These are phyloP conservation scores for Heritiera fomes DNA, from an alignment of 345 rosid genomes.

Conservation along the genomic window DNA sequence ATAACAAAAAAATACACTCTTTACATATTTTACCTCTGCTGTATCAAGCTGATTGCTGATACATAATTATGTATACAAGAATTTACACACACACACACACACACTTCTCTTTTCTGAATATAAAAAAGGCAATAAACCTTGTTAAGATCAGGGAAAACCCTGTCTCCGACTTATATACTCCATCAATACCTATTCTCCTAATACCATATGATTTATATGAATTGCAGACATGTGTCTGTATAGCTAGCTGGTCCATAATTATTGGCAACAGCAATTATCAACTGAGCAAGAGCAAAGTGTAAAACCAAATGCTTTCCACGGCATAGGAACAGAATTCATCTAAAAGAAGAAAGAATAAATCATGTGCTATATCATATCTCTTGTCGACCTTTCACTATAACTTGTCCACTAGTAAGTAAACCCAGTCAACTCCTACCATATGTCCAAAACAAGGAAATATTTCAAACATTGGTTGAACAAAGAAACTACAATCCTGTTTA, in stretches of 20 bases:
- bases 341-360: neutral
- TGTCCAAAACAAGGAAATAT: constrained; percentile 4
- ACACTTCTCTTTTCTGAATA: constrained; percentile 1
- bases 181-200: too few species aligned
- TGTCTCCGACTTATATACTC: neutral
- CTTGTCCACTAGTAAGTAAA: neutral
- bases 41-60: neutral
- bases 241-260: neutral
- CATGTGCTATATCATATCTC: neutral
- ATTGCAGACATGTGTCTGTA: neutral
- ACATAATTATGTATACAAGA: neutral
- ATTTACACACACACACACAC: too few species aligned
- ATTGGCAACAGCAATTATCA: neutral
- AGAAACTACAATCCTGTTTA: neutral
- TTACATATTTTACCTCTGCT: neutral
- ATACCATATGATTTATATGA: neutral
- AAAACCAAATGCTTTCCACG: neutral
- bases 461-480: neutral
- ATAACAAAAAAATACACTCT: neutral
- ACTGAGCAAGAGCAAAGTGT: neutral
- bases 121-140: neutral
- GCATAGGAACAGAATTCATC: neutral
- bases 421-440: constrained; percentile 13
- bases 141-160: neutral
- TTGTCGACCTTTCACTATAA: too few species aligned